phyloP scores from a whole-genome alignment of 176 grass and related monocot genomes.

The Musa itinerans region DNA sequence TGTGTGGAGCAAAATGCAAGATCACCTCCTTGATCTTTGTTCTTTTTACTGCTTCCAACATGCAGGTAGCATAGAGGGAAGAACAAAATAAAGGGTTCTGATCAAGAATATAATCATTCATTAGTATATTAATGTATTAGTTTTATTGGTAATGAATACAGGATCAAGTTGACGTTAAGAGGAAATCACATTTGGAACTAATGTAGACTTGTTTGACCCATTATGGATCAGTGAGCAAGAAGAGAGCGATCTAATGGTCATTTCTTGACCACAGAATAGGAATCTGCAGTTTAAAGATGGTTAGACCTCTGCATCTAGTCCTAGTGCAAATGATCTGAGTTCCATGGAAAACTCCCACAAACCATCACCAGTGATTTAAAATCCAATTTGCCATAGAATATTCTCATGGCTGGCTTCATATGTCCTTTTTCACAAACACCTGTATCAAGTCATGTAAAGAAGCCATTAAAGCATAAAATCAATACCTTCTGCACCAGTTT shows the following conservation, averaged over 20 bases:
- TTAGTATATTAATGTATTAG: background rate
- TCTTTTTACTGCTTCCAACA: background rate
- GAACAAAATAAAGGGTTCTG: background rate
- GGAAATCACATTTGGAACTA: background rate
- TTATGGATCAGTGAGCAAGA: background rate
- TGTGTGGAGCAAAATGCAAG: background rate
- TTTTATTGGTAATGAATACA: background rate
- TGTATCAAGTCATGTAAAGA: background rate
- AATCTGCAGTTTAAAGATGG: background rate
- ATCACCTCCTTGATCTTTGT: background rate
- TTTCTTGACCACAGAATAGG: background rate
- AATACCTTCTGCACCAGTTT: background rate
- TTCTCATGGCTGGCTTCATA: too few species aligned
- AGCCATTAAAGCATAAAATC: background rate
- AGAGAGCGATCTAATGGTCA: too few species aligned
- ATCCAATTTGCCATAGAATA: background rate
- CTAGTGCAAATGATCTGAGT: background rate
- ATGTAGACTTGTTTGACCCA: background rate
- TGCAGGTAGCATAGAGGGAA: background rate
- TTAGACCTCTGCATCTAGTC: background rate
- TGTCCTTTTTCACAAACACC: too few species aligned
- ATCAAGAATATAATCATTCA: background rate
- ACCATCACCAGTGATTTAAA: background rate
- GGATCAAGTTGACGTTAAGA: background rate
- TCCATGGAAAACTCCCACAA: background rate